Evolutionary conservation across 176 grass and related monocot species (phyloP), one percentile per base, ranked within the genome.

Genomic region (Raddia guianensis): DNA sequence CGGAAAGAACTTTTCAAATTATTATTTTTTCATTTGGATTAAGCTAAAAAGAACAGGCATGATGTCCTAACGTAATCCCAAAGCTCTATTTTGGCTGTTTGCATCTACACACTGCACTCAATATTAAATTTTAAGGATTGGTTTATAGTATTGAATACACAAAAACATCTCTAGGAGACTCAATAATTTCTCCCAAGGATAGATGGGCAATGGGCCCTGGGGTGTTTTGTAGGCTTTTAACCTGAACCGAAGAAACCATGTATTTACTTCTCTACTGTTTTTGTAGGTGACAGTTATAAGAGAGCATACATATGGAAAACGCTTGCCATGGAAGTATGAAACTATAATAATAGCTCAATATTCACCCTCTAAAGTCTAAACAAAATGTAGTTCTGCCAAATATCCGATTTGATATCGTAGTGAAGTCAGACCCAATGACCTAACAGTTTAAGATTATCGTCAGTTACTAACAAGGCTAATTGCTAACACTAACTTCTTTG

Each of bases 41-140:
- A 27, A 27, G 27, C 27, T 27, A 27, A 27, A 27, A 27, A 27
- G 27, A 27, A 27, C 27, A 27, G 27, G 27, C 27, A 27, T 27
- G 27, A 27, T 65, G 80, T 84, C 52, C 89, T 91, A 40, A 64
- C 73, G 55, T 80, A 87, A 76, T 94, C 87, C 35, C 68, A 68
- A 40, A 88, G 82, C 54, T 75, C 50, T 83, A 81, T 86, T 88
- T 89, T 91, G 78, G 74, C 75, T 73, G 56, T 89, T 70, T 91
- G 82, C 65, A 85, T 80, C 56, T 72, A 80, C 32, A 76, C 85
- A 62, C 78, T 85, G 47, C 70, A 75, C 45, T 58, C 21, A 16
- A n/a, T 62, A 21, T n/a, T 27, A 72, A 63, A 10, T 63, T 11
- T 6, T 11, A 63, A 62, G 8, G 52, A 58, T 63, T 2, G 1